phyloP scores from a whole-genome alignment of 2,329 filamentous ascomycete species.

The Trichoderma koningii region DNA sequence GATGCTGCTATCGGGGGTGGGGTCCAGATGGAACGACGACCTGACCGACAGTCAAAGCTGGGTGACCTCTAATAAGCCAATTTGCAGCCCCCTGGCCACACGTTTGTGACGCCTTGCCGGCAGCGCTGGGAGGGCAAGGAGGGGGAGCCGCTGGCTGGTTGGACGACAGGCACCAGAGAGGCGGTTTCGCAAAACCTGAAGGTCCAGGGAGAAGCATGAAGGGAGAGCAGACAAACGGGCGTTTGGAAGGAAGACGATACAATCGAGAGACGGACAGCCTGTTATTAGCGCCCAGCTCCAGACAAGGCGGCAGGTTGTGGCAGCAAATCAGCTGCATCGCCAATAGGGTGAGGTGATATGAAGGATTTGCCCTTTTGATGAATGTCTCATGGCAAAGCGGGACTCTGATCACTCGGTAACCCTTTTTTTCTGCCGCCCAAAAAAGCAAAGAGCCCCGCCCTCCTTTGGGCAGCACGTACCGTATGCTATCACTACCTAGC shows the following conservation, averaged over 20 bases:
- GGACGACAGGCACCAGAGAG: not conserved
- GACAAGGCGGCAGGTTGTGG: not conserved
- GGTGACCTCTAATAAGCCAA: constrained; percentile 20
- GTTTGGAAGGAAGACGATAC: too few species aligned
- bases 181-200: not conserved
- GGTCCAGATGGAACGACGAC: constrained; percentile 19
- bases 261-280: not conserved
- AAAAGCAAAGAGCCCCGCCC: constrained; percentile 14
- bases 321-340: constrained; percentile 18
- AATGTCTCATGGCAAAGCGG: constrained; percentile 26
- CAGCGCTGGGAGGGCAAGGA: not conserved
- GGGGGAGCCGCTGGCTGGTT: constrained; percentile 11
- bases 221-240: not conserved
- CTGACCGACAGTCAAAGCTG: constrained; percentile 24
- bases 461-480: not conserved
- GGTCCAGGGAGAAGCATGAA: not conserved
- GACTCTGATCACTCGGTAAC: constrained; percentile 27
- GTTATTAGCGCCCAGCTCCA: constrained; percentile 4
- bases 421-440: constrained; percentile 18
- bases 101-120: constrained; percentile 23
- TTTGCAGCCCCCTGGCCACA: constrained; percentile 23
- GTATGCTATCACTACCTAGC: too few species aligned
- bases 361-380: constrained; percentile 22
- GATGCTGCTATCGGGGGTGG: constrained; percentile 16
- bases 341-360: constrained; percentile 3